These are phyloP conservation scores for Solanum virginianum DNA, from an alignment of 257 asterid species.

Conservation along the genomic window DNA sequence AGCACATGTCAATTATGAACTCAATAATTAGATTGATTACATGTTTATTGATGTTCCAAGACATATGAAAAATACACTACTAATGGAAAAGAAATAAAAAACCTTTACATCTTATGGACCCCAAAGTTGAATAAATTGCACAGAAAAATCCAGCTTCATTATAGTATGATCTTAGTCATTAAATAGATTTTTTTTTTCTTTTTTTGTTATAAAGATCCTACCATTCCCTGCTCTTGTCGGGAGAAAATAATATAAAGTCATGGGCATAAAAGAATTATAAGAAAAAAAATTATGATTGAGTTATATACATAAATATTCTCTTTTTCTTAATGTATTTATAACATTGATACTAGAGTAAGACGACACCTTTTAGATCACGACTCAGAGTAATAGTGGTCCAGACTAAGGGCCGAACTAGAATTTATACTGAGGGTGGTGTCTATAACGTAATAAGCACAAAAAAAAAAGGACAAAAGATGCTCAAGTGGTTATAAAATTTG, in stretches of 20 bases:
- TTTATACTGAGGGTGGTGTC: no score
- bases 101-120: constrained; percentile 1
- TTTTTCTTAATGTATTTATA: no score
- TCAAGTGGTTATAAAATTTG: no score
- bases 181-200: background rate
- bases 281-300: background rate
- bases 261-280: background rate
- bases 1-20: background rate
- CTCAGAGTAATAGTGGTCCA: no score
- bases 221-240: constrained; percentile 2
- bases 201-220: background rate
- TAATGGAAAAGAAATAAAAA: background rate
- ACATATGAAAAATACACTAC: background rate
- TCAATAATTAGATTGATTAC: background rate
- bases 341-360: no score
- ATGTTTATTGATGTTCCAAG: background rate
- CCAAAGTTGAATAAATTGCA: constrained; percentile 16
- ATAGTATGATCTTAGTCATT: constrained; percentile 4
- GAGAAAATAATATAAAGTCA: background rate
- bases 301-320: no score
- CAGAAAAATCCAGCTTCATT: constrained; percentile 17
- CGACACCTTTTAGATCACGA: no score
- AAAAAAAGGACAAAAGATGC: no score
- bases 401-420: no score
- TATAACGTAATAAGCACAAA: no score